phyloP scores from a whole-genome alignment of 139 green algal species.

The Tetradesmus obliquus region DNA sequence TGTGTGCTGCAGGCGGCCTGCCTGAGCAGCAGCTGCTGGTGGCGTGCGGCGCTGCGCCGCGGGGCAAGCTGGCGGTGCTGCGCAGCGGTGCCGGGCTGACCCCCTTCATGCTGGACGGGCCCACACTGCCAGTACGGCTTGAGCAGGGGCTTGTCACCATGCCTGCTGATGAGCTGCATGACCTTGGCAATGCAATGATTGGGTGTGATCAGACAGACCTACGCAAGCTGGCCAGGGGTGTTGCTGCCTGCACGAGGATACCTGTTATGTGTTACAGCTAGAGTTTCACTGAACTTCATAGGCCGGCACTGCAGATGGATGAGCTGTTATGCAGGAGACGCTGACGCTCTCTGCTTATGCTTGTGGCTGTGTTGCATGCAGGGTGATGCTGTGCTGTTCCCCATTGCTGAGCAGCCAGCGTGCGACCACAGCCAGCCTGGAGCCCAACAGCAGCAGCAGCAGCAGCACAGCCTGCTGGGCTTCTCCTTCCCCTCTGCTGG shows the following conservation, averaged over 20 bases:
- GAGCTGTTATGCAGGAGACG: background rate
- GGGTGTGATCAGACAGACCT: background rate
- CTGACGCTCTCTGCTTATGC: no score
- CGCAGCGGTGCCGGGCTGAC: conserved; percentile 19
- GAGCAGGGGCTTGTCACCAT: background rate
- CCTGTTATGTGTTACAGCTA: no score
- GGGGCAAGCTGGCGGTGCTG: conserved; percentile 31
- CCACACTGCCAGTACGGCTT: conserved; percentile 18
- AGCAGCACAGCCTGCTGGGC: conserved; percentile 13
- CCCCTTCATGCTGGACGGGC: conserved; percentile 38
- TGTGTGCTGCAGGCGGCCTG: background rate
- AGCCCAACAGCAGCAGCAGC: background rate
- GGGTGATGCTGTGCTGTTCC: conserved; percentile 37
- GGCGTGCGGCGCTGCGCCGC: conserved; percentile 22
- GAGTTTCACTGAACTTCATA: no score
- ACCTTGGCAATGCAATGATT: background rate
- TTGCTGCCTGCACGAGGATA: no score
- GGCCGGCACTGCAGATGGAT: background rate
- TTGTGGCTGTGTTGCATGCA: background rate
- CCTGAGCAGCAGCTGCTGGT: conserved; percentile 41
- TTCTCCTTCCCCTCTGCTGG: conserved; percentile 41
- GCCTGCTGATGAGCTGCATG: background rate
- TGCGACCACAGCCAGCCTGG: background rate
- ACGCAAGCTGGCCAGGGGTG: background rate
- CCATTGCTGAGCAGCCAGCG: conserved; percentile 3